phyloP scores from a whole-genome alignment of 2,329 filamentous ascomycete species.

The Didymella segeticola region DNA sequence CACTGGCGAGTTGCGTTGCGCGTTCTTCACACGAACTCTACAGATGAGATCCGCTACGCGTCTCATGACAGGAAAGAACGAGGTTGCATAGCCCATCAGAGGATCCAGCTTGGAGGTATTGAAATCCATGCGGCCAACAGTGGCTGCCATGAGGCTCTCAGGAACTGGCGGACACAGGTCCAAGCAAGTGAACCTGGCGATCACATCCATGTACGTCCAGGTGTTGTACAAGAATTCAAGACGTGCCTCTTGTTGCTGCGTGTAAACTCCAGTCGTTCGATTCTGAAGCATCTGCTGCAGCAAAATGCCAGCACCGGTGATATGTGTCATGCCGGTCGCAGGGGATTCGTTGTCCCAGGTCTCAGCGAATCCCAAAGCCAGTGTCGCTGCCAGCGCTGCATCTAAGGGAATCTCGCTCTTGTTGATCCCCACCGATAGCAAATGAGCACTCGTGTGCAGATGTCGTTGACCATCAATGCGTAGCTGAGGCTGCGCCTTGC shows the following conservation, averaged over 20 bases:
- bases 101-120: conserved; percentile 60
- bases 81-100: conserved; percentile 70
- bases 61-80: conserved; percentile 71
- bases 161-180: conserved; percentile 61
- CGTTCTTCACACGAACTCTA: conserved; percentile 57
- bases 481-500: conserved; percentile 61
- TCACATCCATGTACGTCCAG: conserved; percentile 75
- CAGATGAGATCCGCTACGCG: conserved; percentile 68
- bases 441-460: conserved; percentile 65
- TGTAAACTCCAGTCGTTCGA: conserved; percentile 45
- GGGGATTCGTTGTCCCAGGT: conserved; percentile 70
- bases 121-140: conserved; percentile 10
- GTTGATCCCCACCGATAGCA: conserved; percentile 58
- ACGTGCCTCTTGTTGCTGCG: conserved; percentile 49
- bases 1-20: conserved; percentile 62
- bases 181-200: conserved; percentile 70
- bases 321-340: conserved; percentile 69
- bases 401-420: conserved; percentile 67
- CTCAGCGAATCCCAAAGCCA: conserved; percentile 71
- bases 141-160: conserved; percentile 38
- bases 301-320: conserved; percentile 67
- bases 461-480: conserved; percentile 68
- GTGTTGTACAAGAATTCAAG: conserved; percentile 71
- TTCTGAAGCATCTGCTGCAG: conserved; percentile 63
- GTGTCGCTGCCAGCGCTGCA: conserved; percentile 68